Percentiles rank a stretch among this genome's conserved stretches.
phyloP scores from a whole-genome alignment of 495 filamentous ascomycete genomes.

The Neurospora discreta region DNA sequence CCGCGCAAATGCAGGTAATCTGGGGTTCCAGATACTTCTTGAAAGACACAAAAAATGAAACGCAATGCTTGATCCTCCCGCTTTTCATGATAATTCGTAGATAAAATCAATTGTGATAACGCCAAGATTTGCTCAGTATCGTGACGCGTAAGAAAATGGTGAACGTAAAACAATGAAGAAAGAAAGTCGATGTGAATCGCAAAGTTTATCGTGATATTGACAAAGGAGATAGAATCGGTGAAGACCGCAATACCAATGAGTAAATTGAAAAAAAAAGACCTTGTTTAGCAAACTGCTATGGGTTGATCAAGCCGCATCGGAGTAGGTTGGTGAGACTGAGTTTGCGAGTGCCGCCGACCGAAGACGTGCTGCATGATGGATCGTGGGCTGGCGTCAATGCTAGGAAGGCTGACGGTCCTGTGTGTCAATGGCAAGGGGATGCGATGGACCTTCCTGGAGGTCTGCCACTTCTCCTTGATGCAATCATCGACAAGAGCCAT shows the following conservation, averaged over 20 bases:
- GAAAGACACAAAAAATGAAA: not conserved
- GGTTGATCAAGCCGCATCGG: conserved; percentile 31
- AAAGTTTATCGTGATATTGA: not conserved
- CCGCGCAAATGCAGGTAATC: not conserved
- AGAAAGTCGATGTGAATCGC: conserved; percentile 1
- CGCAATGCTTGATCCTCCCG: not conserved
- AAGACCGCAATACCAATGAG: not conserved
- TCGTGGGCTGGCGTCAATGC: conserved; percentile 47
- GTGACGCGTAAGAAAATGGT: not conserved
- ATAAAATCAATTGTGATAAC: not conserved
- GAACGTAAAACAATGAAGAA: not conserved
- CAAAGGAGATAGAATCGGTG: not conserved
- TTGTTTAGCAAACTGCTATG: conserved; percentile 26
- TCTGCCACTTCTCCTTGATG: conserved; percentile 70
- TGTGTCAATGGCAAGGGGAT: conserved; percentile 46
- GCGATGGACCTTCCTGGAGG: conserved; percentile 44
- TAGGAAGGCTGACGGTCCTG: conserved; percentile 52
- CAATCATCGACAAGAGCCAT: conserved; percentile 87
- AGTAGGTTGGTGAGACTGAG: conserved; percentile 24
- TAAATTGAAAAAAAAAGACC: not conserved
- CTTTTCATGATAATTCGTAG: not conserved
- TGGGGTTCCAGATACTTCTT: not conserved
- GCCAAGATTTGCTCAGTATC: not conserved
- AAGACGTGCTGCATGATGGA: conserved; percentile 73
- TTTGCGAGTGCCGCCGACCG: conserved; percentile 41